Conservation (phyloP, 2,329 filamentous ascomycete genomes). For the Piedraia hortae region DNA sequence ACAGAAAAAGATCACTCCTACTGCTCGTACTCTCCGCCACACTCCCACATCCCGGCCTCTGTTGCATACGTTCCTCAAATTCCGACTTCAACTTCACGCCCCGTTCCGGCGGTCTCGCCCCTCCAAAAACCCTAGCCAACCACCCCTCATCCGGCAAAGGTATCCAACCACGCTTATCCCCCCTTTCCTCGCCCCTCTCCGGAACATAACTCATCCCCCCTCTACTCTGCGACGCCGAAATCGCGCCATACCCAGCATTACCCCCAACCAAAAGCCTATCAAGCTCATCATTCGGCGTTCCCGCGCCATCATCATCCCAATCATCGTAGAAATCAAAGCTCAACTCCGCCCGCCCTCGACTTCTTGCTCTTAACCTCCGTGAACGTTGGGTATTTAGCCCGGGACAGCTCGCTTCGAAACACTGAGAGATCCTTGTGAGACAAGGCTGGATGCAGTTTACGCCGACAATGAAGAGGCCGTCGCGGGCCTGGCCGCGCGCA, state of each 20-base stretch:
- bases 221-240: constrained; percentile 32
- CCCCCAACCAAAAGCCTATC: constrained; percentile 54
- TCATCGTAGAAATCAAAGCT: constrained; percentile 97
- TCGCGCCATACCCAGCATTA: constrained; percentile 16
- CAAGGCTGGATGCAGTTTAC: constrained; percentile 68
- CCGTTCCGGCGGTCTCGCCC: too few relatives aligned
- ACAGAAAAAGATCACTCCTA: constrained; percentile 70
- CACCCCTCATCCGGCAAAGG: constrained; percentile 39
- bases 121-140: too few relatives aligned
- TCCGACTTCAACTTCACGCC: too few relatives aligned
- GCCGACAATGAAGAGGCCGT: constrained; percentile 66
- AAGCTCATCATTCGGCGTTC: constrained; percentile 46
- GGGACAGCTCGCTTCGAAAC: constrained; percentile 30
- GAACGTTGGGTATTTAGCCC: constrained; percentile 12
- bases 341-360: constrained; percentile 40
- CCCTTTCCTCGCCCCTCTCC: constrained; percentile 23
- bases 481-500: constrained; percentile 75
- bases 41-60: constrained; percentile 49
- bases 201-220: constrained; percentile 58
- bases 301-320: constrained; percentile 47
- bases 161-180: constrained; percentile 44
- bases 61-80: too few relatives aligned
- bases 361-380: constrained; percentile 30
- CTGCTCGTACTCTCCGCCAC: constrained; percentile 72
- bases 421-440: constrained; percentile 36